phyloP scores from a whole-genome alignment of 192 early-diverging fungal genomes.

The Coemansia sp. region DNA sequence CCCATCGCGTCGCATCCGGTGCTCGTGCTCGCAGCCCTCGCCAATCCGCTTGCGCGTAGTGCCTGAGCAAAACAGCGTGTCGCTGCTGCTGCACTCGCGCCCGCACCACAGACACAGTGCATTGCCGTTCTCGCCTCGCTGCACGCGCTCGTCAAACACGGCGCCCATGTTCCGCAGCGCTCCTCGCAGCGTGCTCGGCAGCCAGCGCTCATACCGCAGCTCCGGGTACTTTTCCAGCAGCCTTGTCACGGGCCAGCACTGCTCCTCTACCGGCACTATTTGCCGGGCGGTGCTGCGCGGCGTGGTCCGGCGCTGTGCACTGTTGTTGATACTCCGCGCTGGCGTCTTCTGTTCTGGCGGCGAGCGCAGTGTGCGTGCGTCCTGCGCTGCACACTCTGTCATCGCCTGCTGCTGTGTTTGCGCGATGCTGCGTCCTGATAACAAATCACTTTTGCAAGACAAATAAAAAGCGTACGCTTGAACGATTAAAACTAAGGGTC shows the following conservation, averaged over 20 bases:
- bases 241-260: conserved; percentile 36
- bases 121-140: conserved; percentile 29
- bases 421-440: too few species aligned
- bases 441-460: too few species aligned
- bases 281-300: conserved; percentile 22
- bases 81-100: conserved; percentile 14
- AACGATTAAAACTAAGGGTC: too few species aligned
- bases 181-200: conserved; percentile 23
- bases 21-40: conserved; percentile 50
- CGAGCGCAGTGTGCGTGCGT: not conserved
- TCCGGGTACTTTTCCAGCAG: conserved; percentile 36
- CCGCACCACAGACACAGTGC: conserved; percentile 47
- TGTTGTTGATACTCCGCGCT: not conserved
- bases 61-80: conserved; percentile 23
- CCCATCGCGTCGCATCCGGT: conserved; percentile 37
- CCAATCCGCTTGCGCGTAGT: conserved; percentile 10
- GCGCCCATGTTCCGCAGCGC: conserved; percentile 12
- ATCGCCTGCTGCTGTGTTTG: too few species aligned
- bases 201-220: conserved; percentile 47
- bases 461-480: too few species aligned
- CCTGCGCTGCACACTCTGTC: too few species aligned
- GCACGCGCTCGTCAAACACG: conserved; percentile 32
- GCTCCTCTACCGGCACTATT: conserved; percentile 32
- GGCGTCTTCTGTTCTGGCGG: not conserved
- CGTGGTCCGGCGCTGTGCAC: not conserved